Percentiles rank a stretch among this genome's conserved stretches.
phyloP scores from a whole-genome alignment of 345 rosid species.

The Populus simonii region DNA sequence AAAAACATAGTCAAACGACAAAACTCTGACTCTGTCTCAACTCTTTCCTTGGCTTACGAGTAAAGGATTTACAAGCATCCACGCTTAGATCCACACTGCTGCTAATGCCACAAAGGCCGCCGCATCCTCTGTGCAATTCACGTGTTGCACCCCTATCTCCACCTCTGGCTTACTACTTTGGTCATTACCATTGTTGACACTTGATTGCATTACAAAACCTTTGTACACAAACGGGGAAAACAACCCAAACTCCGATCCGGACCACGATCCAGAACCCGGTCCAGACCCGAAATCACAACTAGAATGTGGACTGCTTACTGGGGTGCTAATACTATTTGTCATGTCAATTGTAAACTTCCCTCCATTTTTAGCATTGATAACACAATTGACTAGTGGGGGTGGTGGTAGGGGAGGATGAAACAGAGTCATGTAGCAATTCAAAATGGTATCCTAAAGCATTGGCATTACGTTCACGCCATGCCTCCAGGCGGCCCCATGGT shows the following conservation, averaged over 20 bases:
- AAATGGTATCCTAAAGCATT: conserved; percentile 72
- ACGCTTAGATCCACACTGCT: conserved; percentile 89
- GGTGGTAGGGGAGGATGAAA: conserved; percentile 28
- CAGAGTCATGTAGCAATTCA: conserved; percentile 66
- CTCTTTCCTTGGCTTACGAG: conserved; percentile 85
- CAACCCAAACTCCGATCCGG: conserved; percentile 60
- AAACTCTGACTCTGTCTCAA: conserved; percentile 57
- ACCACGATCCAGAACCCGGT: conserved; percentile 39
- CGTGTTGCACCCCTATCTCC: conserved; percentile 86
- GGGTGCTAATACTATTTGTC: conserved; percentile 53
- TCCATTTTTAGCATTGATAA: conserved; percentile 56
- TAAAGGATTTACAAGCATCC: conserved; percentile 83
- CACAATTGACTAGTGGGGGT: conserved; percentile 40
- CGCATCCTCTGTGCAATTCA: conserved; percentile 96
- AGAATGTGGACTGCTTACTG: conserved; percentile 65
- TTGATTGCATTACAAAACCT: conserved; percentile 90
- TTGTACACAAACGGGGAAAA: conserved; percentile 30
- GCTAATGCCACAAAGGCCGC: conserved; percentile 89
- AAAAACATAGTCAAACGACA: conserved; percentile 38
- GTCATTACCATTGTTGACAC: conserved; percentile 53
- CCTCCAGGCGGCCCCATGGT: conserved; percentile 93
- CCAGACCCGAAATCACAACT: conserved; percentile 81
- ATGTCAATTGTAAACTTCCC: conserved; percentile 77
- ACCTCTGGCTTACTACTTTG: conserved; percentile 60
- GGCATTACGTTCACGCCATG: conserved; percentile 70